These are phyloP conservation scores for Brassica nigra DNA, from an alignment of 345 rosid species.

Conservation along the genomic window DNA sequence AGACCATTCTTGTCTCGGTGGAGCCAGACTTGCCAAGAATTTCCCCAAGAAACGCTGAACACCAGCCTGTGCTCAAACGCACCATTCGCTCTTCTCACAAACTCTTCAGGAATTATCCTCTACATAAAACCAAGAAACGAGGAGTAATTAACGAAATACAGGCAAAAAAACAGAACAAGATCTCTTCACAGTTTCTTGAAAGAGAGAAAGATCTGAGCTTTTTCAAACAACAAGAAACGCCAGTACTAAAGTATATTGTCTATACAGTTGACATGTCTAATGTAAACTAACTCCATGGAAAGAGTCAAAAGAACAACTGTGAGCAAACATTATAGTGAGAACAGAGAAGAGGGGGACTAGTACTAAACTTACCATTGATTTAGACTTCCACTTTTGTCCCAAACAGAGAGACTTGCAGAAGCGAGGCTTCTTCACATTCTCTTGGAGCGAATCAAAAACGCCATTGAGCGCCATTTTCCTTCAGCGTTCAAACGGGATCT, in stretches of 20 bases:
- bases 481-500: not conserved
- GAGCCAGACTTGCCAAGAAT: not conserved
- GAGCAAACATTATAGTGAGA: too few relatives aligned
- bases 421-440: not conserved
- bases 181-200: too few relatives aligned
- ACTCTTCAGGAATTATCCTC: not conserved
- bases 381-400: not conserved
- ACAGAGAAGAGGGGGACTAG: not conserved
- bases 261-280: too few relatives aligned
- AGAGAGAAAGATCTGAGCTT: too few relatives aligned
- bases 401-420: not conserved
- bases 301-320: too few relatives aligned
- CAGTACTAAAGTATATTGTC: too few relatives aligned
- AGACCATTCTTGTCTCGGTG: not conserved
- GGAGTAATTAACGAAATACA: not conserved
- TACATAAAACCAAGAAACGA: not conserved
- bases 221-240: too few relatives aligned
- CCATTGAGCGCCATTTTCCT: not conserved
- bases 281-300: too few relatives aligned
- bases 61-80: not conserved
- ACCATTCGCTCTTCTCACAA: not conserved
- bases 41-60: not conserved
- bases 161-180: not conserved
- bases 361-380: not conserved
- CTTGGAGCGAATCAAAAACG: not conserved